Conservation (phyloP, 805 yeast species). For the Metschnikowia vanudenii region DNA sequence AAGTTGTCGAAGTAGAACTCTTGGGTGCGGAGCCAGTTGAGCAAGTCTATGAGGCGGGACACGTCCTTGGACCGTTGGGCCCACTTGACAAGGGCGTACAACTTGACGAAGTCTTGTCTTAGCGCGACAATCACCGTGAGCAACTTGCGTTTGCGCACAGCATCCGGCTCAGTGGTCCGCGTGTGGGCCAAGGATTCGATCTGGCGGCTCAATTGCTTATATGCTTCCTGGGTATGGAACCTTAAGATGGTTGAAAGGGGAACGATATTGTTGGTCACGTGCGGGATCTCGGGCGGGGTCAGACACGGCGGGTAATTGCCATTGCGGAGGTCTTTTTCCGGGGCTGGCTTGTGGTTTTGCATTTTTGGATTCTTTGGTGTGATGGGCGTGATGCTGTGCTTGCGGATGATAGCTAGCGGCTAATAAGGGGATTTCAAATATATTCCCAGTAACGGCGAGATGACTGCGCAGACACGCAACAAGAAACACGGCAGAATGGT, state of each 20-base stretch:
- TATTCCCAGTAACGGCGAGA: too few species aligned
- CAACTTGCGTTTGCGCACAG: constrained; percentile 63
- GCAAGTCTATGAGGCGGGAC: constrained; percentile 73
- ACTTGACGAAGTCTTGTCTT: constrained; percentile 79
- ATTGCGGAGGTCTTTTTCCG: background rate
- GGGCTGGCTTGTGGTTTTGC: too few species aligned
- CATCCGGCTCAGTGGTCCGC: constrained; percentile 50
- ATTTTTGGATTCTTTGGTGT: too few species aligned
- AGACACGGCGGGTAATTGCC: background rate
- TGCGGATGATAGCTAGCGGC: too few species aligned
- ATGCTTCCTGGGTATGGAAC: constrained; percentile 59
- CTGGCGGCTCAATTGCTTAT: constrained; percentile 57
- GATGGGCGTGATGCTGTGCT: too few species aligned
- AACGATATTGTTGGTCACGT: constrained; percentile 66
- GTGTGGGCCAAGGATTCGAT: constrained; percentile 56
- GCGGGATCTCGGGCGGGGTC: constrained; percentile 54
- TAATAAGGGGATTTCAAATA: too few species aligned
- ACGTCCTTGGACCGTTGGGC: constrained; percentile 69
- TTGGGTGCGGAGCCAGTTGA: constrained; percentile 84
- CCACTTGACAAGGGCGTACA: constrained; percentile 91
- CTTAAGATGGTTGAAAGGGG: constrained; percentile 61
- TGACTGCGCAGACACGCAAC: too few species aligned
- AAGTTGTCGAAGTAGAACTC: constrained; percentile 61
- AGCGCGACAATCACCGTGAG: constrained; percentile 66
- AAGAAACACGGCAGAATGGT: too few species aligned